These are phyloP conservation scores for Ophiosphaerella narmari DNA, from an alignment of 2,329 filamentous ascomycete genomes.

Conservation along the genomic window DNA sequence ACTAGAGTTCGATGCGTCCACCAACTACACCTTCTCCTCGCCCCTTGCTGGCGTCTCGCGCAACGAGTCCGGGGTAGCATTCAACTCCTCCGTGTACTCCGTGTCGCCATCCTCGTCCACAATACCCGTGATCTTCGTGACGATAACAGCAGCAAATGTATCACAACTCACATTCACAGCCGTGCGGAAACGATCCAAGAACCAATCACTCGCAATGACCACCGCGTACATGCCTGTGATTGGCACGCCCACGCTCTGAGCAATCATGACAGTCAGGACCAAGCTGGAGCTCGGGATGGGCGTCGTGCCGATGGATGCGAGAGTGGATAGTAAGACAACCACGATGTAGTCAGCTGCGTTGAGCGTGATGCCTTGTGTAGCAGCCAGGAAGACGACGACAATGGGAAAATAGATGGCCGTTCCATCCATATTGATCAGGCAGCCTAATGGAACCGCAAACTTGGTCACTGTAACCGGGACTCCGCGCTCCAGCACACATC, in stretches of 20 bases:
- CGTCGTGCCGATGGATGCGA: constrained; percentile 60
- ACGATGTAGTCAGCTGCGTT: constrained; percentile 55
- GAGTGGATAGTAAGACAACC: constrained; percentile 54
- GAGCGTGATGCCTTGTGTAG: constrained; percentile 55
- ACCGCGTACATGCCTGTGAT: constrained; percentile 59
- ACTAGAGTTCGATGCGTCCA: background rate
- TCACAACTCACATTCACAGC: constrained; percentile 59
- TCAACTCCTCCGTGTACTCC: constrained; percentile 11
- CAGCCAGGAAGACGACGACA: constrained; percentile 58
- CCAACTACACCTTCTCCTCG: constrained; percentile 8
- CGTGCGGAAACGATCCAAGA: constrained; percentile 61
- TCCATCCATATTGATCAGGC: constrained; percentile 32
- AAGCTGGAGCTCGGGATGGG: constrained; percentile 59
- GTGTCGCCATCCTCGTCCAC: constrained; percentile 33
- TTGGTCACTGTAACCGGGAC: constrained; percentile 53
- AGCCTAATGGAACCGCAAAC: constrained; percentile 56
- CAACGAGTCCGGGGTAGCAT: constrained; percentile 8
- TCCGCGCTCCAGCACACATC: constrained; percentile 46
- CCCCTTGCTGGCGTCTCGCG: constrained; percentile 9
- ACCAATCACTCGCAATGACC: constrained; percentile 61
- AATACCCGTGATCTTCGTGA: constrained; percentile 49
- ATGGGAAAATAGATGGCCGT: constrained; percentile 62
- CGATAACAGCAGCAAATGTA: constrained; percentile 50
- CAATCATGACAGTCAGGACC: constrained; percentile 59
- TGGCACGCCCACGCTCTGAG: constrained; percentile 51